Conservation (phyloP, 1,284 basidiomycete genomes). For the Melampsora americana region DNA sequence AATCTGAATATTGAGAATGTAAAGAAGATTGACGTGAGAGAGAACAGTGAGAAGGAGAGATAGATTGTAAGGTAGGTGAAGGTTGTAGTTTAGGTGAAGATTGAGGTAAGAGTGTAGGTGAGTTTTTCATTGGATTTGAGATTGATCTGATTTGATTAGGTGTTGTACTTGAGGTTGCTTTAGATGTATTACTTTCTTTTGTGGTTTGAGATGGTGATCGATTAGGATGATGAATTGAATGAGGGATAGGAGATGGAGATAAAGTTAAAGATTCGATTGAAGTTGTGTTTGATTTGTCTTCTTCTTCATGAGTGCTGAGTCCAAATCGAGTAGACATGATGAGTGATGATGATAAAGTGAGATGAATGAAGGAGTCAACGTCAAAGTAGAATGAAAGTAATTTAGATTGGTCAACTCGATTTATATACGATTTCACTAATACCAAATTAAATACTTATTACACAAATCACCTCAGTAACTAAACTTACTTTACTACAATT, state of each 20-base stretch:
- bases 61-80: not conserved
- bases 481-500: too few species aligned
- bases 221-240: not conserved
- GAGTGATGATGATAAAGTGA: not conserved
- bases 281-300: not conserved
- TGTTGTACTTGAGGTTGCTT: too few species aligned
- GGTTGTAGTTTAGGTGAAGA: not conserved
- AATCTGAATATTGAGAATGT: conserved; percentile 38
- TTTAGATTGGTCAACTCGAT: too few species aligned
- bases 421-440: too few species aligned
- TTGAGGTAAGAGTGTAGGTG: not conserved
- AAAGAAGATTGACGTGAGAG: conserved; percentile 31
- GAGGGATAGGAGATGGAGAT: not conserved
- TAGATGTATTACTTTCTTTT: too few species aligned
- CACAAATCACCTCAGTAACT: too few species aligned
- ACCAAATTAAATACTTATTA: too few species aligned
- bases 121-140: not conserved
- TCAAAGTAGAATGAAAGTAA: too few species aligned
- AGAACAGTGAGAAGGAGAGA: not conserved
- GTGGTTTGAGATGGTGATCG: not conserved
- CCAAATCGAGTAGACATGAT: not conserved
- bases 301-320: not conserved
- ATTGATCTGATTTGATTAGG: too few species aligned
- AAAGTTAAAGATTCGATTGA: too few species aligned
- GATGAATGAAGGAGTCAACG: too few species aligned